These are phyloP conservation scores for Sedum album DNA, from an alignment of 164 flowering plant genomes.

Conservation along the genomic window DNA sequence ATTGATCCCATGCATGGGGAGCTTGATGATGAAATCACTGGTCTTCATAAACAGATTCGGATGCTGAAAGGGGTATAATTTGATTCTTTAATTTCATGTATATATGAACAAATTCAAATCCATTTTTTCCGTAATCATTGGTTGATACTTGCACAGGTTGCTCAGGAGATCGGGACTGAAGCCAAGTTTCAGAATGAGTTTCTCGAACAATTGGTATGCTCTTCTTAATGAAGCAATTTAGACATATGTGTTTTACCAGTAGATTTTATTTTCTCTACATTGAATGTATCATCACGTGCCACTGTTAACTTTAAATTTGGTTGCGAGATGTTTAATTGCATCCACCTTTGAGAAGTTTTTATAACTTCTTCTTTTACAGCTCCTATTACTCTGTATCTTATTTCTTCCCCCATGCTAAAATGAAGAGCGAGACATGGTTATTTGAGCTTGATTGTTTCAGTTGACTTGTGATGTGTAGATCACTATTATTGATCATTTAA, in stretches of 20 bases:
- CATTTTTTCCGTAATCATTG: too few species aligned
- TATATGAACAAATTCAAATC: too few species aligned
- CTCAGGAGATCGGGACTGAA: conserved; percentile 49
- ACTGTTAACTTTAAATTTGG: too few species aligned
- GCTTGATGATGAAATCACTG: conserved; percentile 37
- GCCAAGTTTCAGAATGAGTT: conserved; percentile 53
- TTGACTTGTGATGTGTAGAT: background rate
- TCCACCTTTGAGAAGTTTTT: too few species aligned
- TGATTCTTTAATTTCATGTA: too few species aligned
- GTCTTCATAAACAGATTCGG: conserved; percentile 30
- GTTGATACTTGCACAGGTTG: conserved; percentile 33
- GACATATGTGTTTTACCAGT: too few species aligned
- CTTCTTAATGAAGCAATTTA: too few species aligned
- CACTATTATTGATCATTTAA: background rate
- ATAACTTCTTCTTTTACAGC: background rate
- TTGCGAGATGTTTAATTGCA: too few species aligned
- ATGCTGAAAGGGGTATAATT: conserved; percentile 28
- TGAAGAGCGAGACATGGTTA: background rate
- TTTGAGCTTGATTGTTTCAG: background rate
- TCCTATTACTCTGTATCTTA: too few species aligned
- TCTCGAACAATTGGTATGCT: conserved; percentile 57
- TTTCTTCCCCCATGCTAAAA: background rate
- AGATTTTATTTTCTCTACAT: too few species aligned
- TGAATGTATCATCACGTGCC: too few species aligned
- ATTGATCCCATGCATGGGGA: conserved; percentile 39